phyloP scores from a whole-genome alignment of 768 basidiomycete genomes.

The Pleurotus salmoneostramineus region DNA sequence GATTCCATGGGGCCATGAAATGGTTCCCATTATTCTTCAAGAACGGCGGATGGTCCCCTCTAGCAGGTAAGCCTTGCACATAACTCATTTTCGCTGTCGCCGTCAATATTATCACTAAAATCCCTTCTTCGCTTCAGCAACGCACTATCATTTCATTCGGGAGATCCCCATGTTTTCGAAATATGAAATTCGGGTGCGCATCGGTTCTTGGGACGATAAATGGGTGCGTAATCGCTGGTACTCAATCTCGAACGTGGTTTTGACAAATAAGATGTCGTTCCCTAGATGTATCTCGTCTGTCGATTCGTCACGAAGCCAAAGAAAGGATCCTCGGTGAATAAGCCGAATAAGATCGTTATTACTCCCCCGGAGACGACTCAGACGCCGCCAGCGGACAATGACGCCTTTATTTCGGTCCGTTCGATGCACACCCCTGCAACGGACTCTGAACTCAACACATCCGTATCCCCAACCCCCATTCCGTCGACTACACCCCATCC shows the following conservation, averaged over 20 bases:
- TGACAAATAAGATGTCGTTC: neutral
- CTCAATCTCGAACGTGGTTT: neutral
- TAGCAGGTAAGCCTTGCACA: constrained; percentile 44
- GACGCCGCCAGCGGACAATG: constrained; percentile 4
- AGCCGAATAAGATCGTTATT: constrained; percentile 13
- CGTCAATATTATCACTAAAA: constrained; percentile 15
- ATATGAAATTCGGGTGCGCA: constrained; percentile 56
- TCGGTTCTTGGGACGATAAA: constrained; percentile 73
- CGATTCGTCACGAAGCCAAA: constrained; percentile 57
- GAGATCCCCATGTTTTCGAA: constrained; percentile 62
- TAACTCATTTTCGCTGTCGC: constrained; percentile 10
- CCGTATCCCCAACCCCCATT: constrained; percentile 8
- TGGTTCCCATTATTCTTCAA: constrained; percentile 56
- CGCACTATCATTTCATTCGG: constrained; percentile 64
- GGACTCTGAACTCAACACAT: neutral
- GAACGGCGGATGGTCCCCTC: constrained; percentile 57
- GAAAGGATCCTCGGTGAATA: constrained; percentile 21
- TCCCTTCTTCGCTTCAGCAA: constrained; percentile 31
- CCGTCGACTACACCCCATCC: constrained; percentile 3
- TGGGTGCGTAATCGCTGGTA: constrained; percentile 47
- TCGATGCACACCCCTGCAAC: neutral
- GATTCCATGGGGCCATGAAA: constrained; percentile 42
- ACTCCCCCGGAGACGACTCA: neutral
- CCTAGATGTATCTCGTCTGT: constrained; percentile 56
- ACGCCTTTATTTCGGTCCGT: constrained; percentile 6